Evolutionary conservation across 768 basidiomycete species (phyloP), one percentile per base, ranked within the genome.

Genomic region (Tylopilus sp.): DNA sequence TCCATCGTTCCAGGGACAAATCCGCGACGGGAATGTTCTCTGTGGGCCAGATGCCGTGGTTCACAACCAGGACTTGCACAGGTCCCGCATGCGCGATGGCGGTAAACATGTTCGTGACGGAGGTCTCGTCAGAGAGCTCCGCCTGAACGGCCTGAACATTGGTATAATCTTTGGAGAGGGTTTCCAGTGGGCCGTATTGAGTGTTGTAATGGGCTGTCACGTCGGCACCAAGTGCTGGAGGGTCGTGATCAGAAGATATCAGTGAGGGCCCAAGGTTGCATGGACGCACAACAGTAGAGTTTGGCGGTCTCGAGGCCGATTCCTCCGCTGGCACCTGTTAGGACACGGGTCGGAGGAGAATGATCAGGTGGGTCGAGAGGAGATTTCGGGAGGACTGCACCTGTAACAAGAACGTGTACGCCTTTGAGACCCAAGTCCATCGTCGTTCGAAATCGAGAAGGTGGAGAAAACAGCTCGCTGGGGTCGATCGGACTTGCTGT

Each of bases 141-240:
- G 82, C 85, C 57, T 82, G 79, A 15, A 79, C 66, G 1, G 69
- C 63, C 33, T 73, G 70, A 5, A 66, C 5, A 20, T 52, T 57
- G 20, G 47, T 70, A 52, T 73, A 78, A 44, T 69, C 62, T 26
- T 62, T 61, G 21, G 69, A 41, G 8, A 86, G 69, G 1, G 70
- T 63, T 4, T 73, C 65, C 21, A 86, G 65, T 0, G 78, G 63
- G 1, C 61, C 59, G 17, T 65, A 56, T 45, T 77, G 82, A 8
- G 78, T 75, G 63, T 85, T 82, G 65, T 83, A 90, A 61, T 88
- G 85, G 0, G 85, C 86, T 0, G 85, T 82, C 10, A 90, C 85
- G 46, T 75, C 77, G 0, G 87, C 85, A 9, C 84, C 86, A 56
- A 85, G 83, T 39, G 82, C 87, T 88, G 62, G 22, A 21, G 20